Evolutionary conservation across 1,284 basidiomycete genomes (phyloP).

Genomic region (Neonothopanus nambi): DNA sequence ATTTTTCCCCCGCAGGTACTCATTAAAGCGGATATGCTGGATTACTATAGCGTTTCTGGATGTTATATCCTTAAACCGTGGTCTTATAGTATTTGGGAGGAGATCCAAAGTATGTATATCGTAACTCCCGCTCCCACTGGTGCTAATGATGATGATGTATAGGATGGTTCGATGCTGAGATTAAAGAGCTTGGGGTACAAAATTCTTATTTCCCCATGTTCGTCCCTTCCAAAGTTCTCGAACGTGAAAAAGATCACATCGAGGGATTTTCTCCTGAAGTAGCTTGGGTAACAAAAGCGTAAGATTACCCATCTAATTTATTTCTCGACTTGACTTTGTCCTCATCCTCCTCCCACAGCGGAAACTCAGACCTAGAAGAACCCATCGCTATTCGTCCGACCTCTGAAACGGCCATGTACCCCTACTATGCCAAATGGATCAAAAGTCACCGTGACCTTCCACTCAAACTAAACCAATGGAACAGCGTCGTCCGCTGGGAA

Average conservation of each 20-base stretch:
- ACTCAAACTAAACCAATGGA: constrained; percentile 98
- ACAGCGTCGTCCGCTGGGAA: constrained; percentile 99
- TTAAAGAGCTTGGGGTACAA: constrained; percentile 94
- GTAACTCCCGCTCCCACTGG: constrained; percentile 8
- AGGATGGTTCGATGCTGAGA: constrained; percentile 92
- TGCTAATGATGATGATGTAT: background rate
- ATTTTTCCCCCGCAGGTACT: constrained; percentile 84
- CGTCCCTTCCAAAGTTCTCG: constrained; percentile 89
- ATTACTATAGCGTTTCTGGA: constrained; percentile 98
- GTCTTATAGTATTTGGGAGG: constrained; percentile 97
- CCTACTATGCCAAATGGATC: constrained; percentile 96
- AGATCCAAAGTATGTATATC: constrained; percentile 74
- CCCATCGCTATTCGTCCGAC: constrained; percentile 80
- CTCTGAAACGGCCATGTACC: constrained; percentile 29
- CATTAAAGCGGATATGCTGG: constrained; percentile 98
- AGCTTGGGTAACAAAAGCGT: constrained; percentile 98
- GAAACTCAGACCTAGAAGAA: constrained; percentile 92
- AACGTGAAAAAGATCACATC: constrained; percentile 98
- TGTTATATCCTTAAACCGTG: constrained; percentile 99
- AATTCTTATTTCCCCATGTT: constrained; percentile 99
- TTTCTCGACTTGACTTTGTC: background rate
- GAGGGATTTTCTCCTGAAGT: constrained; percentile 99
- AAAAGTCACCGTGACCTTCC: constrained; percentile 97
- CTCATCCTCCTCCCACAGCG: constrained; percentile 47
- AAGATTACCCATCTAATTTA: constrained; percentile 40